These are phyloP conservation scores for Astrothelium subdiscretum DNA, from an alignment of 495 filamentous ascomycete genomes.

Conservation along the genomic window DNA sequence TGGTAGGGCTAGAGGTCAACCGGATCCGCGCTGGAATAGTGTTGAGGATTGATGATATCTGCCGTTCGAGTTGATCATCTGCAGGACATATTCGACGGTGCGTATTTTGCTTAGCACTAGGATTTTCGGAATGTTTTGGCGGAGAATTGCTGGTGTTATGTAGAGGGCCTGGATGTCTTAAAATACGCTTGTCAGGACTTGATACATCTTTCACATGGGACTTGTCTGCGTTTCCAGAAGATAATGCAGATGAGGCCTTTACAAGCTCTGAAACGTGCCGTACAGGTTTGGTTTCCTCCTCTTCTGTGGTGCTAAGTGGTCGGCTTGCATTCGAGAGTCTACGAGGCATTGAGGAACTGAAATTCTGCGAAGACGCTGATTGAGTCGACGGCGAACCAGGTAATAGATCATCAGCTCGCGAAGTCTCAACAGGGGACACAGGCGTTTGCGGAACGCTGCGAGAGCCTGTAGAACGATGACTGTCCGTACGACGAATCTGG, in stretches of 20 bases:
- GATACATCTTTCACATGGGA: not conserved
- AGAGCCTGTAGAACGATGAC: not conserved
- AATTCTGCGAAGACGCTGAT: not conserved
- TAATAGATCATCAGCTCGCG: not conserved
- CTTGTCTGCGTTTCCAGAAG: not conserved
- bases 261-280: not conserved
- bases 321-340: not conserved
- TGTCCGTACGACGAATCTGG: conserved; percentile 1
- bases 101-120: not conserved
- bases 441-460: not conserved
- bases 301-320: not conserved
- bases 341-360: not conserved
- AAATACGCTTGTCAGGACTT: not conserved
- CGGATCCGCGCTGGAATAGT: conserved; percentile 71
- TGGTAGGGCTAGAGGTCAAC: conserved; percentile 45
- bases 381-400: not conserved
- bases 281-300: not conserved
- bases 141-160: not conserved
- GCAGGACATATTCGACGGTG: not conserved
- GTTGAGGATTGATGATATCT: conserved; percentile 73
- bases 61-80: conserved; percentile 66
- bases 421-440: not conserved
- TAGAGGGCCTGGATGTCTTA: not conserved
- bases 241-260: not conserved
- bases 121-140: not conserved